Evolutionary conservation across 371 early-diverging fungal species (phyloP), one percentile per base, ranked within the genome.

Genomic region (Dichotomocladium elegans): DNA sequence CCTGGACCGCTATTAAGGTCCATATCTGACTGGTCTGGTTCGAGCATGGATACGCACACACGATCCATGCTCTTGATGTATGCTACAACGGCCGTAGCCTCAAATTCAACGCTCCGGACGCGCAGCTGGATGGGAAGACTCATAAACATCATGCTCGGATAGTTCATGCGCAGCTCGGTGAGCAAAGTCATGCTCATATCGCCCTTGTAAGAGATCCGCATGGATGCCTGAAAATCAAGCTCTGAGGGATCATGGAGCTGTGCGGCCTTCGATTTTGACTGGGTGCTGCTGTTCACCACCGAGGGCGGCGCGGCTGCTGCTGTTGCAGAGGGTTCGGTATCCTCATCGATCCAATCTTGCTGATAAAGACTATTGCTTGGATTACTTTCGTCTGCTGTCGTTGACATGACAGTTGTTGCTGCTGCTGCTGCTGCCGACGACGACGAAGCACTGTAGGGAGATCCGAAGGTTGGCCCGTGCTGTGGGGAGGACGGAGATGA

Each of bases 131-230:
- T 86, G 0, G 97, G 97, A 17, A 97, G 69, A 4, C 90, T 85
- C 82, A 94, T 86, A 63, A 97, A 95, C 52, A 85, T 86, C 55
- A 91, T 82, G 8, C 93, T 91, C 3, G 95, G 95, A 56, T 95
- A 94, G 65, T 95, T 94, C 64, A 97, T 86, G 34, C 90, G 82
- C 49, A 97, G 64, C 63, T 92, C 92, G 1, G 94, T 94, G 41
- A 82, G 59, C 9, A 97, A 66, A n/a, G 90, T 84, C 71, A 94
- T 73, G 12, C 83, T 74, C 86, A 92, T 86, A 63, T 92, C 86
- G 2, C 96, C 95, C 43, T 85, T 82, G 62, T 94, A 95, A 3
- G 80, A 74, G 1, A 94, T 77, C 15, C 71, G 48, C 37, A 94
- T 69, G 29, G 85, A 79, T 6, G 93, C 53, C 63, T 95, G 95